These are phyloP conservation scores for Pseudovirgaria hyperparasitica DNA, from an alignment of 2,329 filamentous ascomycete genomes.

Conservation along the genomic window DNA sequence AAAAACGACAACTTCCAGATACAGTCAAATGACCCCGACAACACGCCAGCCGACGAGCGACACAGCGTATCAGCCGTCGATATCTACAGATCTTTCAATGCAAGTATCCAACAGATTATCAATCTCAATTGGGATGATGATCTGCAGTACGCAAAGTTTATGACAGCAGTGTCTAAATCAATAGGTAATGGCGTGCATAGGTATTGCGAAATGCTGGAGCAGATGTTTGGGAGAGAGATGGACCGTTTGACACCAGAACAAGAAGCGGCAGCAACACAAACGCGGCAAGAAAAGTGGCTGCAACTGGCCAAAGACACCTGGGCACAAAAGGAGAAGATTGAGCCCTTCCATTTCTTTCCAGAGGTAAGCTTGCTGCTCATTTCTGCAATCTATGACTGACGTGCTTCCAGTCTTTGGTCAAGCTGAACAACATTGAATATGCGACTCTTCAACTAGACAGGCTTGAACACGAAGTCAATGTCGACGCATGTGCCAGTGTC, in stretches of 20 bases:
- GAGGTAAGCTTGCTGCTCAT: conserved; percentile 45
- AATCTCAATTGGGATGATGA: conserved; percentile 87
- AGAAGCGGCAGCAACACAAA: conserved; percentile 61
- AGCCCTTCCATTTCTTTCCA: conserved; percentile 92
- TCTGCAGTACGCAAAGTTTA: conserved; percentile 88
- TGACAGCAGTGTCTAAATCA: conserved; percentile 80
- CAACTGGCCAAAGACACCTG: conserved; percentile 89
- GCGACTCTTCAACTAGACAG: conserved; percentile 86
- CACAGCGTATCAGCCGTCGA: conserved; percentile 92
- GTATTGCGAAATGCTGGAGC: conserved; percentile 86
- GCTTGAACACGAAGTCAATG: conserved; percentile 78
- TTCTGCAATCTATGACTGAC: conserved; percentile 2
- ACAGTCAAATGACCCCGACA: conserved; percentile 48
- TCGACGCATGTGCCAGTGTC: conserved; percentile 77
- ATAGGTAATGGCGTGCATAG: conserved; percentile 71
- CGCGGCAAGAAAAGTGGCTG: conserved; percentile 84
- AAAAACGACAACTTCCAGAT: conserved; percentile 81
- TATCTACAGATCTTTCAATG: conserved; percentile 86
- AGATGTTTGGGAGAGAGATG: conserved; percentile 82
- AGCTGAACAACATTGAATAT: conserved; percentile 95
- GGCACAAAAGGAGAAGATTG: conserved; percentile 81
- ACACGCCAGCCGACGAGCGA: conserved; percentile 64
- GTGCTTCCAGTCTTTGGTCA: conserved; percentile 70
- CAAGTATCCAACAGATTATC: conserved; percentile 77
- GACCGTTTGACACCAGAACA: conserved; percentile 82